phyloP scores from a whole-genome alignment of 1,139 yeast genomes.

The Candida glucosophila region DNA sequence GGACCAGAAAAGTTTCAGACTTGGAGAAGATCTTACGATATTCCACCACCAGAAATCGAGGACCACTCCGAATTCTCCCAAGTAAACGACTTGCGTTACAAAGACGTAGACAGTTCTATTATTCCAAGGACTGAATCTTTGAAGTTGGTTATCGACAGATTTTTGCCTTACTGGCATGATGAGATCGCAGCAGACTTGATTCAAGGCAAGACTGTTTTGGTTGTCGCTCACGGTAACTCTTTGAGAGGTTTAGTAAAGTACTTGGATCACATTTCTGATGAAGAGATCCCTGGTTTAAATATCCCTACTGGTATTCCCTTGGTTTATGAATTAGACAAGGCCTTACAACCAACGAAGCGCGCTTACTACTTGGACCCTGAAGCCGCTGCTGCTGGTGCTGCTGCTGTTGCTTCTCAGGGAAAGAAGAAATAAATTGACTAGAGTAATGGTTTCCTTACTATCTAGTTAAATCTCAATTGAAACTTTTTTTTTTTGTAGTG shows the following conservation, averaged over 20 bases:
- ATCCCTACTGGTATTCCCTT: conserved; percentile 99
- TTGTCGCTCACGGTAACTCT: conserved; percentile 99
- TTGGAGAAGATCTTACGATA: conserved; percentile 97
- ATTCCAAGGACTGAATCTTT: conserved; percentile 94
- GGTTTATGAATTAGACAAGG: conserved; percentile 88
- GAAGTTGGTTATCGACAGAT: conserved; percentile 90
- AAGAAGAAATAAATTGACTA: conserved; percentile 33
- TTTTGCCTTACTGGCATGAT: conserved; percentile 97
- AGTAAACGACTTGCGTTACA: conserved; percentile 78
- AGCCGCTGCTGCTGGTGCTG: conserved; percentile 99
- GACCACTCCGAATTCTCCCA: conserved; percentile 79
- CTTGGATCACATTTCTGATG: conserved; percentile 90
- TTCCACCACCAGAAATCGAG: conserved; percentile 89
- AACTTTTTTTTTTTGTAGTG: not conserved
- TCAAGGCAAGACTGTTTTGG: conserved; percentile 80
- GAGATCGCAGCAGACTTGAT: conserved; percentile 80
- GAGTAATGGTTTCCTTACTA: too few species aligned
- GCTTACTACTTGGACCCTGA: conserved; percentile 97
- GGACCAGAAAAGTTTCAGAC: conserved; percentile 93
- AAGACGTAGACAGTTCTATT: conserved; percentile 71
- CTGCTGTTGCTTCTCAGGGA: conserved; percentile 98
- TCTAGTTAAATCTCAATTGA: too few species aligned
- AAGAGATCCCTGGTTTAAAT: conserved; percentile 86
- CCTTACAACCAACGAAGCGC: conserved; percentile 84
- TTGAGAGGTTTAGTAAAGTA: conserved; percentile 95